Percentiles rank a stretch among this genome's conserved stretches.
Evolutionary conservation across 768 basidiomycete species (phyloP).

Genomic region (Tremella mesenterica): DNA sequence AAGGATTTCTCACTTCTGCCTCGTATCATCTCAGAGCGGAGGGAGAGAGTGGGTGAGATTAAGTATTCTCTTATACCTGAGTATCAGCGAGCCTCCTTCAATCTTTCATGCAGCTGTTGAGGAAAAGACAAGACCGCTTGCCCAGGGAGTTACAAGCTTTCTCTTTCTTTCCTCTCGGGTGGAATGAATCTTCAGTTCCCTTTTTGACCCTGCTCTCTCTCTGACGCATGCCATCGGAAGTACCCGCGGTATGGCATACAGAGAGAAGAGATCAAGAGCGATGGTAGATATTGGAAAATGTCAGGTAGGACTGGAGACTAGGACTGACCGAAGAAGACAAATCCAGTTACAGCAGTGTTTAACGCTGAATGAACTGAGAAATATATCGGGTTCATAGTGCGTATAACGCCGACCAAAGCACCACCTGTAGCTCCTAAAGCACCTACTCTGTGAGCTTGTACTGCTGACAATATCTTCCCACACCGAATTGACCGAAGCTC

Average conservation of each 20-base stretch:
- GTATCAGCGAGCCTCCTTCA: not conserved
- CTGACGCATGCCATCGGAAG: no score
- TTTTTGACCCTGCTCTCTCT: no score
- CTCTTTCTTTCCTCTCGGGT: no score
- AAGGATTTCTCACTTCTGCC: conserved; percentile 4
- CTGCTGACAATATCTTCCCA: not conserved
- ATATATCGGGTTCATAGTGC: conserved; percentile 50
- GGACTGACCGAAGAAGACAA: conserved; percentile 67
- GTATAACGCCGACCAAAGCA: conserved; percentile 50
- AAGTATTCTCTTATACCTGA: conserved; percentile 67
- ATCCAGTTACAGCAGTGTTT: conserved; percentile 65
- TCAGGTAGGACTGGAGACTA: no score
- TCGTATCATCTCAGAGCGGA: conserved; percentile 46
- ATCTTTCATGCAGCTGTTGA: no score
- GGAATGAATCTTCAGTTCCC: no score
- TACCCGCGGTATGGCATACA: no score
- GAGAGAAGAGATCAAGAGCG: no score
- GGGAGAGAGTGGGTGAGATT: conserved; percentile 57
- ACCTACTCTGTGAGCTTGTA: conserved; percentile 47
- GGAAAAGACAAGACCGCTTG: no score
- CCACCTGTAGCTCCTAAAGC: conserved; percentile 51
- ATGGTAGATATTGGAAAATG: not conserved
- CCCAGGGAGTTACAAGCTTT: no score
- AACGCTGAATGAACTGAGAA: conserved; percentile 57
- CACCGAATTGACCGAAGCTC: no score